Evolutionary conservation across 2,329 filamentous ascomycete genomes (phyloP).

Genomic region (Mycosphaerella sp.): DNA sequence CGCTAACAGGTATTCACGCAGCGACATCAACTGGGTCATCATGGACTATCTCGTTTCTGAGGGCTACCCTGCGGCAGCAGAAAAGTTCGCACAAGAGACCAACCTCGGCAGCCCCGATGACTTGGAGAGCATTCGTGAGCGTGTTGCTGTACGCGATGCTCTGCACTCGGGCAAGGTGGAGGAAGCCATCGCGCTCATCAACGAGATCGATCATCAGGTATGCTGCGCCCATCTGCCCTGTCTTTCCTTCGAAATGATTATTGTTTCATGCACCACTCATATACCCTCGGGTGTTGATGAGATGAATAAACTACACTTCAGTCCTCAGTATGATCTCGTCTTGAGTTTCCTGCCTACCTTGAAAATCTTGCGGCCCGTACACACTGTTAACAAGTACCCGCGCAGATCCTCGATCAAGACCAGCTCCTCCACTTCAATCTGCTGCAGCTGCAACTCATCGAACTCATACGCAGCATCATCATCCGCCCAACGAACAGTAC

Average conservation of each 20-base stretch:
- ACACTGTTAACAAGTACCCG: conserved; percentile 10
- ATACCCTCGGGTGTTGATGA: conserved; percentile 84
- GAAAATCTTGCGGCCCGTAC: background rate
- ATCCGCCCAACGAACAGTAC: conserved; percentile 39
- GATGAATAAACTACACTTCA: conserved; percentile 65
- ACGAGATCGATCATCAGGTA: conserved; percentile 88
- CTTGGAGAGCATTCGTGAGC: conserved; percentile 60
- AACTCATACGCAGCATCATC: conserved; percentile 71
- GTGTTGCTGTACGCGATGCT: conserved; percentile 75
- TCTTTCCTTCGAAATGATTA: conserved; percentile 72
- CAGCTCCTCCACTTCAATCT: conserved; percentile 81
- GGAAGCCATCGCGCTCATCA: conserved; percentile 76
- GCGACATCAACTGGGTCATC: conserved; percentile 91
- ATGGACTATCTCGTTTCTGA: conserved; percentile 96
- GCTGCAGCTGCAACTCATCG: conserved; percentile 83
- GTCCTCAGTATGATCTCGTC: conserved; percentile 71
- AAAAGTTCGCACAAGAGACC: conserved; percentile 89
- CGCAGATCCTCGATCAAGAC: conserved; percentile 78
- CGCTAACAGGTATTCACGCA: conserved; percentile 38
- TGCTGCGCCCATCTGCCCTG: conserved; percentile 34
- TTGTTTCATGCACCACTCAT: conserved; percentile 99
- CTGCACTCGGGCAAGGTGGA: conserved; percentile 85
- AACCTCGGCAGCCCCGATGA: conserved; percentile 72
- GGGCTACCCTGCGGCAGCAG: conserved; percentile 86
- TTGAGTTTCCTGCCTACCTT: background rate